A percentile compares a stretch with the other conserved stretches of the same genome.
Evolutionary conservation across 352 stramenopile species (phyloP).

Genomic region (Pilasporangium apinafurcum): DNA sequence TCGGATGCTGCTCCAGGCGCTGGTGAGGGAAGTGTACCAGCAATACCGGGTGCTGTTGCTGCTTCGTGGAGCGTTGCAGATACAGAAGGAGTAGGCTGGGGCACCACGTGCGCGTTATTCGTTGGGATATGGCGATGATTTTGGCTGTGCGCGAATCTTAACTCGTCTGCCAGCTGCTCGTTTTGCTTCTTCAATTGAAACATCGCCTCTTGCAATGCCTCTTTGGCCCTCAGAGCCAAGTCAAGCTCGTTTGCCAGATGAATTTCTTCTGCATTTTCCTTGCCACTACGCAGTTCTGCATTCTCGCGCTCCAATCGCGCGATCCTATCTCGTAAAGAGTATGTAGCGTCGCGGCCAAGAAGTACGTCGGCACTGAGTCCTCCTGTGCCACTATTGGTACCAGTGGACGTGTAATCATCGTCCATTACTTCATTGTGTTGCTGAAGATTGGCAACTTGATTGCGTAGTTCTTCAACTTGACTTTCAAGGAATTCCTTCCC

Average conservation of each 20-base stretch:
- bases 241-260: slow-evolving; percentile 70
- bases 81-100: not conserved
- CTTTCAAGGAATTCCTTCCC: slow-evolving; percentile 85
- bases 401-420: slow-evolving; percentile 21
- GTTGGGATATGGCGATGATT: slow-evolving; percentile 9
- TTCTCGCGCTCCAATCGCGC: slow-evolving; percentile 77
- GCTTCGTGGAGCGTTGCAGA: not conserved
- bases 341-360: slow-evolving; percentile 57
- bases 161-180: slow-evolving; percentile 61
- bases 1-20: too few relatives aligned
- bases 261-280: slow-evolving; percentile 35
- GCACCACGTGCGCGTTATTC: slow-evolving; percentile 5
- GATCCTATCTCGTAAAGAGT: slow-evolving; percentile 46
- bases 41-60: not conserved
- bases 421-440: slow-evolving; percentile 35
- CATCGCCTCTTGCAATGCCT: slow-evolving; percentile 55
- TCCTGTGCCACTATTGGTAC: slow-evolving; percentile 22
- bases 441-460: slow-evolving; percentile 53
- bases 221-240: slow-evolving; percentile 67
- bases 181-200: slow-evolving; percentile 75
- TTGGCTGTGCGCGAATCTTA: slow-evolving; percentile 31
- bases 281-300: slow-evolving; percentile 45
- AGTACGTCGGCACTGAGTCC: slow-evolving; percentile 56
- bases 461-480: slow-evolving; percentile 73
- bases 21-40: too few relatives aligned